A percentile compares a stretch with the other conserved stretches of the same genome.
Evolutionary conservation across 2,329 filamentous ascomycete genomes (phyloP).

Genomic region (Penicillium glabrum): DNA sequence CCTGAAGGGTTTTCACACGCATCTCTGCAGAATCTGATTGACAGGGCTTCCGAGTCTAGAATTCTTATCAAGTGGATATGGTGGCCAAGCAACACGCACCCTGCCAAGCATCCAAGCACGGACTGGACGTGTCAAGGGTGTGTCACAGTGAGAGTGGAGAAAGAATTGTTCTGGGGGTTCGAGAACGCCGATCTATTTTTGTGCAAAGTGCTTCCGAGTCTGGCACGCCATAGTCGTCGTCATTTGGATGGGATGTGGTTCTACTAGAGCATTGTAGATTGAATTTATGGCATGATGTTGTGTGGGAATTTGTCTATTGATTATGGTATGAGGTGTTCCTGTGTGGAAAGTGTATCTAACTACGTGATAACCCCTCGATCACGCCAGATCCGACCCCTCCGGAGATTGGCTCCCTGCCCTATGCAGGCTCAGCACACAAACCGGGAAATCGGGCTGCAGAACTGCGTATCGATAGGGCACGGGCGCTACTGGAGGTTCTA

Average conservation of each 20-base stretch:
- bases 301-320: not conserved
- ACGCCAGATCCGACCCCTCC: constrained; percentile 16
- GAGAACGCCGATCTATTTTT: constrained; percentile 2
- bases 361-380: constrained; percentile 2
- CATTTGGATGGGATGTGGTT: not conserved
- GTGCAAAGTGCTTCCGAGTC: not conserved
- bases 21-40: not conserved
- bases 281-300: not conserved
- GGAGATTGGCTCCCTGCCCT: constrained; percentile 11
- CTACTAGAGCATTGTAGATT: not conserved
- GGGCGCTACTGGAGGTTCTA: not conserved
- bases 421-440: constrained; percentile 3
- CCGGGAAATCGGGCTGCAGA: constrained; percentile 3
- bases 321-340: not conserved
- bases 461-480: not conserved
- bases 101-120: not conserved
- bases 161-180: constrained; percentile 2
- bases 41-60: not conserved
- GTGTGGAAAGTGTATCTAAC: not conserved
- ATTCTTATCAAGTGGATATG: not conserved
- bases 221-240: not conserved
- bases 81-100: not conserved
- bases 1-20: not conserved
- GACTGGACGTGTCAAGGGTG: constrained; percentile 20
- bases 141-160: constrained; percentile 13